phyloP scores from a whole-genome alignment of 176 grass and related monocot genomes.

The Juncus effusus region DNA sequence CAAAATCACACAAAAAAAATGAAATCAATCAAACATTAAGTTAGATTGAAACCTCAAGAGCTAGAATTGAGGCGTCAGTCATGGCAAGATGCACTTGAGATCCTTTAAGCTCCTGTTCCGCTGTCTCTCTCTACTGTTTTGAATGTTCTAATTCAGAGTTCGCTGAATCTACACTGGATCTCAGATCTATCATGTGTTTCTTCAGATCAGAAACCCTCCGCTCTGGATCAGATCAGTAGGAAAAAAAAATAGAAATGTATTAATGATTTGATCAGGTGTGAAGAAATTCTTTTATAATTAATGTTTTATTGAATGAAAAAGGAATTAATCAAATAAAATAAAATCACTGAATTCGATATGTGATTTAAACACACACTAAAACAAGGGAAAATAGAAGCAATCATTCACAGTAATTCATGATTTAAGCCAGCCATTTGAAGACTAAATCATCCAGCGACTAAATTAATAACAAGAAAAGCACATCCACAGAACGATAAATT shows the following conservation, averaged over 20 bases:
- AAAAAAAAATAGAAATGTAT: background rate
- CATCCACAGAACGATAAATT: no score
- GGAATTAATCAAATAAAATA: no score
- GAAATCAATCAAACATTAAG: background rate
- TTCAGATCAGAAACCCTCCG: slow-evolving; percentile 53
- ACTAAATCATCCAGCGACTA: background rate
- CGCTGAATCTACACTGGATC: slow-evolving; percentile 32
- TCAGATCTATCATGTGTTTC: slow-evolving; percentile 40
- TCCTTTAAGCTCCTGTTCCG: slow-evolving; percentile 53
- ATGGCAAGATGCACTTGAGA: slow-evolving; percentile 52
- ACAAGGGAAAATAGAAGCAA: background rate
- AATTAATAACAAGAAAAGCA: background rate
- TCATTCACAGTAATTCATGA: background rate
- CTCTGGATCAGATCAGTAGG: slow-evolving; percentile 30
- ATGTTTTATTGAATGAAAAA: background rate
- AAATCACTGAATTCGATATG: no score
- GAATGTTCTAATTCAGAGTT: slow-evolving; percentile 40
- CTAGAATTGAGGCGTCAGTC: slow-evolving; percentile 39
- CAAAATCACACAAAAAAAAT: background rate
- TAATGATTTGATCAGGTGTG: background rate
- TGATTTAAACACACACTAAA: no score
- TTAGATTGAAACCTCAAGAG: slow-evolving; percentile 33
- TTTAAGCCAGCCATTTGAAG: no score
- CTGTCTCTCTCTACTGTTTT: slow-evolving; percentile 52
- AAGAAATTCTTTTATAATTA: background rate